A percentile compares a stretch with the other conserved stretches of the same genome.
phyloP scores from a whole-genome alignment of 2,329 filamentous ascomycete species.

The Talaromyces sp. region DNA sequence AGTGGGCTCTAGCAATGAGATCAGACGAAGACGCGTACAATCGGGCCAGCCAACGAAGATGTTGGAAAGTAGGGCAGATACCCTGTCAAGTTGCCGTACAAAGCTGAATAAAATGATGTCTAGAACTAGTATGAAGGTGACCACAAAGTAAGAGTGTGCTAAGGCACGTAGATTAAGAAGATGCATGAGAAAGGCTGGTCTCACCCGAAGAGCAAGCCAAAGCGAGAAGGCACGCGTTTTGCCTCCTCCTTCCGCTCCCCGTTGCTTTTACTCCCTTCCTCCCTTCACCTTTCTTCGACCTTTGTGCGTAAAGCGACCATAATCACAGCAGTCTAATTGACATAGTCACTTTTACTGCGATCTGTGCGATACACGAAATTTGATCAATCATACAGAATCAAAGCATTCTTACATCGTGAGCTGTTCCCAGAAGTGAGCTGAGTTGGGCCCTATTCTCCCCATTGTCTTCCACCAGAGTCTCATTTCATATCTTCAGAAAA shows the following conservation, averaged over 20 bases:
- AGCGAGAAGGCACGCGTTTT: conserved; percentile 19
- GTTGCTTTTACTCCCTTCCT: conserved; percentile 14
- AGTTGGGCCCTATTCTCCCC: not conserved
- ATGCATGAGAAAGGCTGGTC: conserved; percentile 2
- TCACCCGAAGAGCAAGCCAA: conserved; percentile 6
- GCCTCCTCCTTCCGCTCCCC: conserved; percentile 18
- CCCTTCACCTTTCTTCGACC: conserved; percentile 16
- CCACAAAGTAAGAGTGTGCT: not conserved
- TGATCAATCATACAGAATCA: not conserved
- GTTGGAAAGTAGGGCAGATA: not conserved
- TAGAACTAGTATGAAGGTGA: too few species aligned
- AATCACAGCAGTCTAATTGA: not conserved
- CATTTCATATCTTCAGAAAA: not conserved
- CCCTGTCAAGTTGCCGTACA: not conserved
- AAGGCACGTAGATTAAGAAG: not conserved
- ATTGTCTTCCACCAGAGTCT: not conserved
- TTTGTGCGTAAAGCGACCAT: not conserved
- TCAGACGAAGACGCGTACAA: not conserved
- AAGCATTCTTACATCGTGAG: not conserved
- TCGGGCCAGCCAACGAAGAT: not conserved
- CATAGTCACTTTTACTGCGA: not conserved
- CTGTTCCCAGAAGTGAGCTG: not conserved
- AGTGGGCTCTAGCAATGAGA: not conserved
- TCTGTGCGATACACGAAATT: not conserved
- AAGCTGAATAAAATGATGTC: not conserved